Percentiles rank a stretch among this genome's conserved stretches.
Evolutionary conservation across 2,329 filamentous ascomycete genomes (phyloP).

Genomic region (Fusarium beomiforme): DNA sequence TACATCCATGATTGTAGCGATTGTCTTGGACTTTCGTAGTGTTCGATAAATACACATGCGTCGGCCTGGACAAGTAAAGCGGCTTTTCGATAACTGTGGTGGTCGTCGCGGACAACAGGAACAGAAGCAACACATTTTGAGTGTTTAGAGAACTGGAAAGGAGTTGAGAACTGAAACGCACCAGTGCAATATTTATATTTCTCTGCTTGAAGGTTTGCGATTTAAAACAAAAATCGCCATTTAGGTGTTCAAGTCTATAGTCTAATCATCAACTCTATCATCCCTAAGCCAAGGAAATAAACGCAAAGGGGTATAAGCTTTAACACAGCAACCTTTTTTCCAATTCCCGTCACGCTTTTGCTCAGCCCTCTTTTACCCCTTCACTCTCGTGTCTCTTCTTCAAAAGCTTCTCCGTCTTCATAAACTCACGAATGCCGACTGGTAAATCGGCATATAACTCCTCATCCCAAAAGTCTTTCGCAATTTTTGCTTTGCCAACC

Average conservation of each 20-base stretch:
- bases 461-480: constrained; percentile 67
- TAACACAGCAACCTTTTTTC: background rate
- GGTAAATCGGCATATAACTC: constrained; percentile 84
- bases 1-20: background rate
- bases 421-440: constrained; percentile 94
- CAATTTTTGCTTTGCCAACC: constrained; percentile 52
- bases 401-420: constrained; percentile 93
- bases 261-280: constrained; percentile 36
- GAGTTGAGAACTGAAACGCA: too few relatives aligned
- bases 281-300: constrained; percentile 2
- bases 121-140: background rate
- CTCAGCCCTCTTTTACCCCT: constrained; percentile 56
- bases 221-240: background rate
- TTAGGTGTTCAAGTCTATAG: constrained; percentile 18
- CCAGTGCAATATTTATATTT: background rate
- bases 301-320: constrained; percentile 36
- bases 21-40: too few relatives aligned
- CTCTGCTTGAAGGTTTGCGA: background rate
- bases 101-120: too few relatives aligned
- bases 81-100: too few relatives aligned
- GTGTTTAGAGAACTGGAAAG: background rate
- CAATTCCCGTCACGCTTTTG: background rate
- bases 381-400: constrained; percentile 76
- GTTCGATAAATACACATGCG: background rate
- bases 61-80: too few relatives aligned